These are phyloP conservation scores for Ogataea parapolymorpha DNA, from an alignment of 805 yeast genomes.

Conservation along the genomic window DNA sequence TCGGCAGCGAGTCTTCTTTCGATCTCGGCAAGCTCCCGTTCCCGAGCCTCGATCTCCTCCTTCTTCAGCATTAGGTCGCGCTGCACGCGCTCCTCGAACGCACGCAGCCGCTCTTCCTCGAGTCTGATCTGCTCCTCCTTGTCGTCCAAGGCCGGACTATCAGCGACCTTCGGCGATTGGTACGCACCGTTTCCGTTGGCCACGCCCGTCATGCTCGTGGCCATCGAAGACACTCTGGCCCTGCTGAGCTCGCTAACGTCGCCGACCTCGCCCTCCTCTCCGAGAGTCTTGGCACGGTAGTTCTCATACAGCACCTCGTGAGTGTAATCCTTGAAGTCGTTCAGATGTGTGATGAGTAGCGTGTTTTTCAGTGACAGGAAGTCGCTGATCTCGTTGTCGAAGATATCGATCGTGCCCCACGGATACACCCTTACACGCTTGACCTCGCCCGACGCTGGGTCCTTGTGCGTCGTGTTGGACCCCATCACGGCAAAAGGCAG, in stretches of 20 bases:
- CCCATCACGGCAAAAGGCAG: constrained; percentile 67
- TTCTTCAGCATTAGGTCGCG: constrained; percentile 78
- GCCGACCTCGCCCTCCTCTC: constrained; percentile 20
- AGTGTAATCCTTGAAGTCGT: constrained; percentile 84
- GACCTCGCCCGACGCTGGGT: constrained; percentile 35
- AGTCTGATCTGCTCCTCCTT: constrained; percentile 87
- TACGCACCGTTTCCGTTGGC: constrained; percentile 4
- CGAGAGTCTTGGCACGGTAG: constrained; percentile 66
- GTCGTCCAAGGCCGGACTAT: constrained; percentile 12
- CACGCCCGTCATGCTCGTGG: constrained; percentile 7
- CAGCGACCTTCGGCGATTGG: background rate
- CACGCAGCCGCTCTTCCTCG: constrained; percentile 84
- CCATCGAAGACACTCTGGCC: constrained; percentile 15
- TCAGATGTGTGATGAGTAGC: constrained; percentile 76
- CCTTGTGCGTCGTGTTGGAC: constrained; percentile 41
- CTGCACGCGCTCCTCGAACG: constrained; percentile 86
- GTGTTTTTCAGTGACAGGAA: constrained; percentile 77
- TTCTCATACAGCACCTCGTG: constrained; percentile 84
- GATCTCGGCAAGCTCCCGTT: constrained; percentile 77
- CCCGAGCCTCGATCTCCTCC: constrained; percentile 79
- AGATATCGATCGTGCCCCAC: constrained; percentile 64
- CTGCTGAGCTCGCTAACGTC: constrained; percentile 8
- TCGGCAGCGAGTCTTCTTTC: constrained; percentile 41
- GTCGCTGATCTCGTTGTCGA: constrained; percentile 70
- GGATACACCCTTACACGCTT: constrained; percentile 55